phyloP scores from a whole-genome alignment of 257 asterid species.

The Nicotiana attenuata region DNA sequence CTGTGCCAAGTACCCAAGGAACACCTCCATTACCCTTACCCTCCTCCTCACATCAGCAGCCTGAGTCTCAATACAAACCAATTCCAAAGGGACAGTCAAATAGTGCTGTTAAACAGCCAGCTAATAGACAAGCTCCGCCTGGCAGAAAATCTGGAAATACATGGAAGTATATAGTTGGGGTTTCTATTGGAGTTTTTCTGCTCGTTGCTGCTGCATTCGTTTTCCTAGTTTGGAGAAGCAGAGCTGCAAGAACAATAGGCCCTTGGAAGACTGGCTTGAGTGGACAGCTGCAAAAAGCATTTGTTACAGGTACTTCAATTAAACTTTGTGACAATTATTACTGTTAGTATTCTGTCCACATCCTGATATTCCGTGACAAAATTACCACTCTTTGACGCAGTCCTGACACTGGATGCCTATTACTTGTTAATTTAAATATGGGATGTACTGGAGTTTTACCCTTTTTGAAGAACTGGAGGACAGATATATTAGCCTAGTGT shows the following conservation, averaged over 20 bases:
- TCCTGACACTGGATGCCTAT: neutral
- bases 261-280: conserved; percentile 96
- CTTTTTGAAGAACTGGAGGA: neutral
- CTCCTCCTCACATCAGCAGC: conserved; percentile 14
- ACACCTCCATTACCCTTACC: conserved; percentile 28
- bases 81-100: conserved; percentile 8
- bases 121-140: conserved; percentile 14
- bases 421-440: neutral
- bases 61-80: conserved; percentile 16
- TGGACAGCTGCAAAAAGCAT: conserved; percentile 95
- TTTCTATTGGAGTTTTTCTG: conserved; percentile 33
- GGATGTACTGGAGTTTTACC: neutral
- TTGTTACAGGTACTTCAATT: conserved; percentile 55
- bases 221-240: conserved; percentile 43
- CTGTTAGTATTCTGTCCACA: neutral
- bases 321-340: neutral
- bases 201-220: conserved; percentile 27
- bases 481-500: neutral
- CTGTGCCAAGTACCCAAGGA: conserved; percentile 38
- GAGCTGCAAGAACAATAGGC: conserved; percentile 54
- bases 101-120: conserved; percentile 21
- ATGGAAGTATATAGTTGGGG: conserved; percentile 43
- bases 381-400: neutral
- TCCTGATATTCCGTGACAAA: neutral
- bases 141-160: conserved; percentile 22